Evolutionary conservation across 352 stramenopile genomes (phyloP).

Genomic region (Pythium dissimile): DNA sequence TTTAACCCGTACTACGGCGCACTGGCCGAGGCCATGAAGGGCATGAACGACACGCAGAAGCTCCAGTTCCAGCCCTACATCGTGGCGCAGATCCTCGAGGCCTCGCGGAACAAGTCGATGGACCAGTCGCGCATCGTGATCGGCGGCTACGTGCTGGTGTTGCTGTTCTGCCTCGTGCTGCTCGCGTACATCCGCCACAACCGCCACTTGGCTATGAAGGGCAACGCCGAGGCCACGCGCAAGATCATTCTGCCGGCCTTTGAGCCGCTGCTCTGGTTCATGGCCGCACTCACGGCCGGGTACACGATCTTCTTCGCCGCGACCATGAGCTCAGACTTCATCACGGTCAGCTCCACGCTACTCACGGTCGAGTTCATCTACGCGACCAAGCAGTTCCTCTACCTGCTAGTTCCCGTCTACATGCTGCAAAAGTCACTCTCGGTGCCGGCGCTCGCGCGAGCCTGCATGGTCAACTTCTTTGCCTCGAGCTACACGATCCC

Average conservation of each 20-base stretch:
- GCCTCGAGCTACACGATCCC: conserved; percentile 35
- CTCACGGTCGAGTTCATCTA: conserved; percentile 44
- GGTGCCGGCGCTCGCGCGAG: conserved; percentile 33
- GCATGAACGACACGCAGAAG: conserved; percentile 16
- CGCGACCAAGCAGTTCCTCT: conserved; percentile 45
- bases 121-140: conserved; percentile 19
- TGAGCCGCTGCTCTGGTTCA: conserved; percentile 60
- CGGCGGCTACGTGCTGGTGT: conserved; percentile 7
- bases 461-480: conserved; percentile 32
- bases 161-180: conserved; percentile 25
- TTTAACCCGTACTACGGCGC: conserved; percentile 22
- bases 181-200: conserved; percentile 60
- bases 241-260: conserved; percentile 70
- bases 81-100: conserved; percentile 11
- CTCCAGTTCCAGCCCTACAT: conserved; percentile 18
- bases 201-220: conserved; percentile 42
- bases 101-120: conserved; percentile 13
- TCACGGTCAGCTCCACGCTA: conserved; percentile 9
- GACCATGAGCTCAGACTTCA: conserved; percentile 30
- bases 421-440: conserved; percentile 61
- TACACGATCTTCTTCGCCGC: conserved; percentile 37
- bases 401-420: conserved; percentile 47
- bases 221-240: conserved; percentile 39
- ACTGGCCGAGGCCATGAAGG: conserved; percentile 18
- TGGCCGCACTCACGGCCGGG: conserved; percentile 27